phyloP scores from a whole-genome alignment of 352 stramenopile species.

The Thalassiosira hispida region DNA sequence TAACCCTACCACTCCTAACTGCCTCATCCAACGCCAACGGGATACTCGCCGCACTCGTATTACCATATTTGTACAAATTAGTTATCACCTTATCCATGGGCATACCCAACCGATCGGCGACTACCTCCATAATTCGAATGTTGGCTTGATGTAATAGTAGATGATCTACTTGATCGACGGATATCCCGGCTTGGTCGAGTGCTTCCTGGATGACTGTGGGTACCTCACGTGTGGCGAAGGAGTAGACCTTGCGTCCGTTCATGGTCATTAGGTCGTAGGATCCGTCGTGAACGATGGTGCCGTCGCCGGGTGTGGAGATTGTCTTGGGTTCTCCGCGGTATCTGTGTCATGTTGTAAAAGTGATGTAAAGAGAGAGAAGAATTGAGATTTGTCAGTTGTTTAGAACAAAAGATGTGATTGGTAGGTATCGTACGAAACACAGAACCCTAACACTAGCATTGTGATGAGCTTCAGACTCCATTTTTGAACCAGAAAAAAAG shows the following conservation, averaged over 20 bases:
- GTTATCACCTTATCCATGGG: conserved; percentile 88
- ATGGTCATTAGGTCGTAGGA: conserved; percentile 85
- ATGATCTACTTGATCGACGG: conserved; percentile 86
- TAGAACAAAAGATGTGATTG: not conserved
- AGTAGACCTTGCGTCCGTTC: conserved; percentile 89
- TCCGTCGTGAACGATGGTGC: conserved; percentile 75
- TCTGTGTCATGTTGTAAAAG: conserved; percentile 15
- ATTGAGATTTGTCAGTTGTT: not conserved
- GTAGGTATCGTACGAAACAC: no score
- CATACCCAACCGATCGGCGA: conserved; percentile 85
- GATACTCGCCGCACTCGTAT: conserved; percentile 88
- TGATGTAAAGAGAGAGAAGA: conserved; percentile 12
- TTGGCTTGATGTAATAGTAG: conserved; percentile 89
- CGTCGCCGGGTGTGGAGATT: conserved; percentile 72
- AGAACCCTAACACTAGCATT: no score
- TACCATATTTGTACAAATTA: conserved; percentile 88
- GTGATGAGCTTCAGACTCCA: no score
- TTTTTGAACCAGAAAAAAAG: no score
- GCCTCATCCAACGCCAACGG: conserved; percentile 87
- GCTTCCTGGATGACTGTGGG: conserved; percentile 86
- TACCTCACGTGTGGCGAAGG: conserved; percentile 88
- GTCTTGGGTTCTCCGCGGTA: conserved; percentile 74
- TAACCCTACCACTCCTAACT: conserved; percentile 84
- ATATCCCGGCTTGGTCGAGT: conserved; percentile 83
- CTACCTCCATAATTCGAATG: conserved; percentile 90